phyloP scores from a whole-genome alignment of 2,329 filamentous ascomycete genomes.

The Ophiostoma tasmaniense region DNA sequence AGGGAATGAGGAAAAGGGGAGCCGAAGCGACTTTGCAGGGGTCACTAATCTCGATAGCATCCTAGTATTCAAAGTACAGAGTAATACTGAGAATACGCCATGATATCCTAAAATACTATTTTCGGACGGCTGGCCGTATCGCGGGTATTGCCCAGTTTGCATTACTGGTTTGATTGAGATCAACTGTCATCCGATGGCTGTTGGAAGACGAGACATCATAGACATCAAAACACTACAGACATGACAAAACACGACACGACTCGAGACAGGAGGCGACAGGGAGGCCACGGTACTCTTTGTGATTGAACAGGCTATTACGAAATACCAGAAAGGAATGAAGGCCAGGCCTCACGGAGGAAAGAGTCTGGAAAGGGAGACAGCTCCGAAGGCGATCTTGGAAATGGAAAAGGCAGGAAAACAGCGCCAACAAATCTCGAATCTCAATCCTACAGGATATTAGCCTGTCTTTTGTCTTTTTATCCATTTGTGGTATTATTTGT shows the following conservation, averaged over 20 bases:
- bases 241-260: background rate
- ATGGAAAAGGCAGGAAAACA: background rate
- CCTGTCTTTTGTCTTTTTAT: background rate
- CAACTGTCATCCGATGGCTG: background rate
- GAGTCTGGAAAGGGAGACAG: background rate
- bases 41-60: background rate
- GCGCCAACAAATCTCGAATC: background rate
- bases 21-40: background rate
- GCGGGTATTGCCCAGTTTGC: background rate
- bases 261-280: background rate
- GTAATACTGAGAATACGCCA: background rate
- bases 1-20: too few relatives aligned
- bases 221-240: too few relatives aligned
- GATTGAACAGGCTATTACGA: too few relatives aligned
- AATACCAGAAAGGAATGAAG: too few relatives aligned
- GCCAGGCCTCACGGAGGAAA: conserved; percentile 1
- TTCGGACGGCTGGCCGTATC: background rate
- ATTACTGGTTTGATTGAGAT: background rate
- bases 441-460: too few relatives aligned
- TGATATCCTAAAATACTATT: background rate
- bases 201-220: background rate
- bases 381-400: background rate
- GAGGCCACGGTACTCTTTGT: background rate
- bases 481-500: background rate
- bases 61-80: background rate